These are phyloP conservation scores for barley (Hordeum vulgare) DNA, from an alignment of 176 grass and related monocot species.

Conservation along the genomic window DNA sequence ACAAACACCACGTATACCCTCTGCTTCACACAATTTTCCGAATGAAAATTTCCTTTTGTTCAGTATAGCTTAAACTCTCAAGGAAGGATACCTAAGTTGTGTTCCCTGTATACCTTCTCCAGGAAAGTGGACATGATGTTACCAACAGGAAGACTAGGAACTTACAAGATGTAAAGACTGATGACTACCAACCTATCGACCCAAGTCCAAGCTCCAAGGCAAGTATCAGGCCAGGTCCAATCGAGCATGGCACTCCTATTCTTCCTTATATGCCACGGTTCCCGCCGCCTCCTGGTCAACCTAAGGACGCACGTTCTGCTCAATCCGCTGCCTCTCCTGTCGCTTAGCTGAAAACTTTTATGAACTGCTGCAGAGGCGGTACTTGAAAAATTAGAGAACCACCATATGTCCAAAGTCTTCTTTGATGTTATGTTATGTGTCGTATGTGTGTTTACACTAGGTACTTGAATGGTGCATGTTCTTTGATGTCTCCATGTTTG, in stretches of 20 bases:
- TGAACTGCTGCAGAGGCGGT: not conserved
- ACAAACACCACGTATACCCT: not conserved
- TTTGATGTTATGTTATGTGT: not conserved
- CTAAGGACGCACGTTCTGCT: not conserved
- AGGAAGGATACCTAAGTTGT: not conserved
- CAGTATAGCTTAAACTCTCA: not conserved
- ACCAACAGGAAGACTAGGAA: conserved; percentile 5
- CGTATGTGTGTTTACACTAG: not conserved
- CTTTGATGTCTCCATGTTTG: not conserved
- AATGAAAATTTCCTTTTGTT: not conserved
- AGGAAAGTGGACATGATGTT: conserved; percentile 28
- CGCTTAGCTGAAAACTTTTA: conserved; percentile 4
- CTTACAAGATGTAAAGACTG: conserved; percentile 18
- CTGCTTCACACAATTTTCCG: not conserved
- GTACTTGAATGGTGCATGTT: not conserved
- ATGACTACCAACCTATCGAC: conserved; percentile 56
- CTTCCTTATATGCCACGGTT: conserved; percentile 59
- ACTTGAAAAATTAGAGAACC: not conserved
- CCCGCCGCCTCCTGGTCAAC: conserved; percentile 21
- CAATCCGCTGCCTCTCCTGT: conserved; percentile 2
- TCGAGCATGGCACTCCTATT: conserved; percentile 64
- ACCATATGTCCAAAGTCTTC: not conserved
- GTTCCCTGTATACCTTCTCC: conserved; percentile 10
- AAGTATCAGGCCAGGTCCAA: conserved; percentile 42
- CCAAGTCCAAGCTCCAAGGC: conserved; percentile 60